Evolutionary conservation across 306 rosid species (phyloP).

Genomic region (Inga oerstediana): DNA sequence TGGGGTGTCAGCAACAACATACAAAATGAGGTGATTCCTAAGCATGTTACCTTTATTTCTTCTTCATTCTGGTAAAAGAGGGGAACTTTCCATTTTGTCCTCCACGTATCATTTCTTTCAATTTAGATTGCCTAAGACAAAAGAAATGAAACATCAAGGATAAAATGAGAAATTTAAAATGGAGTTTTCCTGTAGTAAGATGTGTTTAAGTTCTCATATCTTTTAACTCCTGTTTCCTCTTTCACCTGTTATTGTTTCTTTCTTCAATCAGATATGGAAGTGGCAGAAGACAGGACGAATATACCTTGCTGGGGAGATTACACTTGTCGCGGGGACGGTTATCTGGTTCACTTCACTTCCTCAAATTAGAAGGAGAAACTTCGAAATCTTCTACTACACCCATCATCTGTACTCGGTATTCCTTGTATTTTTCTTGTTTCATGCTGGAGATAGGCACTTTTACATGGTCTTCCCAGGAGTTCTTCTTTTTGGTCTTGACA

Average conservation of each 20-base stretch:
- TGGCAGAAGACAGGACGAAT: conserved; percentile 89
- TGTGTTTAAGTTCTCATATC: conserved; percentile 21
- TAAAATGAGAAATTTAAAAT: neutral
- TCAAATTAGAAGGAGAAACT: conserved; percentile 74
- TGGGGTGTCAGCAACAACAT: conserved; percentile 83
- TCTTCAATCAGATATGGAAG: conserved; percentile 60
- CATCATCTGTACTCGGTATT: conserved; percentile 83
- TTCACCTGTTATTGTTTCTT: neutral
- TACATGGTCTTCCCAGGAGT: conserved; percentile 76
- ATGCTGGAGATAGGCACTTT: conserved; percentile 89
- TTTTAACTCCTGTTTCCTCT: neutral
- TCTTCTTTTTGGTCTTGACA: conserved; percentile 83
- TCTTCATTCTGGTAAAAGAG: neutral
- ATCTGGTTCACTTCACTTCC: conserved; percentile 90
- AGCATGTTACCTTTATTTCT: conserved; percentile 13
- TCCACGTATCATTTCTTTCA: neutral
- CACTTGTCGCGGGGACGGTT: conserved; percentile 61
- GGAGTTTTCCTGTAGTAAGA: neutral
- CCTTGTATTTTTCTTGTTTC: conserved; percentile 85
- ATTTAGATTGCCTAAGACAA: neutral
- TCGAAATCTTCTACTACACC: conserved; percentile 83
- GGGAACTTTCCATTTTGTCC: neutral
- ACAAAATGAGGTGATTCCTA: conserved; percentile 64
- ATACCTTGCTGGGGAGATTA: conserved; percentile 82
- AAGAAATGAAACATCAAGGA: neutral